phyloP scores from a whole-genome alignment of 2,329 filamentous ascomycete species.

The Fusarium fracticaudum region DNA sequence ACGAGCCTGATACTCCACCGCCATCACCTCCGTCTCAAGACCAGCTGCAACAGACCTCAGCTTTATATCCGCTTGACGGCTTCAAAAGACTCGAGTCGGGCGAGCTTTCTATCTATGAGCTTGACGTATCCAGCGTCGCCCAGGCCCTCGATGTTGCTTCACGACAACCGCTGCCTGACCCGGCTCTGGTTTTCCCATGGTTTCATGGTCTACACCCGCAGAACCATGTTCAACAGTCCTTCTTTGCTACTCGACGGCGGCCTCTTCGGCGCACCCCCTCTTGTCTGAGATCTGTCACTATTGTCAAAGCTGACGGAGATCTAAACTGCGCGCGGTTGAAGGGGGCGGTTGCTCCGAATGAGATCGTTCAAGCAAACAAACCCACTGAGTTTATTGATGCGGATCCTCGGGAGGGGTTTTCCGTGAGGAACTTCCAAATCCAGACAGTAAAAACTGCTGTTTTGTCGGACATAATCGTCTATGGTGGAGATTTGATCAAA shows the following conservation, averaged over 20 bases:
- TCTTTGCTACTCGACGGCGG: conserved; percentile 83
- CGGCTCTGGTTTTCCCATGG: conserved; percentile 94
- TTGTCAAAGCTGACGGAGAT: conserved; percentile 91
- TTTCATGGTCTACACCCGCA: conserved; percentile 89
- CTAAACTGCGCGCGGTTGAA: conserved; percentile 80
- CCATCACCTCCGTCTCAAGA: conserved; percentile 73
- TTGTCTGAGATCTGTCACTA: conserved; percentile 81
- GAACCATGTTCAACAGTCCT: conserved; percentile 88
- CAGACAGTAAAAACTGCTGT: conserved; percentile 88
- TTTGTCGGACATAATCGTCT: conserved; percentile 91
- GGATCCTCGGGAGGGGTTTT: conserved; percentile 91
- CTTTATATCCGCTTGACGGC: conserved; percentile 77
- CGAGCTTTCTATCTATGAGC: conserved; percentile 73
- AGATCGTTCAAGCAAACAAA: conserved; percentile 70
- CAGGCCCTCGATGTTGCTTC: conserved; percentile 80
- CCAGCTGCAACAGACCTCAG: conserved; percentile 68
- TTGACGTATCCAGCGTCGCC: conserved; percentile 74
- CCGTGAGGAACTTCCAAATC: conserved; percentile 96
- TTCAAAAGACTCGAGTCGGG: conserved; percentile 64
- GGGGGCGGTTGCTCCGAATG: conserved; percentile 83
- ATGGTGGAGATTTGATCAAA: conserved; percentile 75
- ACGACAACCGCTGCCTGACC: conserved; percentile 82
- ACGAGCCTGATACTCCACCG: conserved; percentile 69
- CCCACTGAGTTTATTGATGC: conserved; percentile 77
- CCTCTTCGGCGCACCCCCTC: conserved; percentile 72